Evolutionary conservation across 1,284 basidiomycete species (phyloP), one percentile per base, ranked within the genome.

Genomic region (Trichosporon asahii): DNA sequence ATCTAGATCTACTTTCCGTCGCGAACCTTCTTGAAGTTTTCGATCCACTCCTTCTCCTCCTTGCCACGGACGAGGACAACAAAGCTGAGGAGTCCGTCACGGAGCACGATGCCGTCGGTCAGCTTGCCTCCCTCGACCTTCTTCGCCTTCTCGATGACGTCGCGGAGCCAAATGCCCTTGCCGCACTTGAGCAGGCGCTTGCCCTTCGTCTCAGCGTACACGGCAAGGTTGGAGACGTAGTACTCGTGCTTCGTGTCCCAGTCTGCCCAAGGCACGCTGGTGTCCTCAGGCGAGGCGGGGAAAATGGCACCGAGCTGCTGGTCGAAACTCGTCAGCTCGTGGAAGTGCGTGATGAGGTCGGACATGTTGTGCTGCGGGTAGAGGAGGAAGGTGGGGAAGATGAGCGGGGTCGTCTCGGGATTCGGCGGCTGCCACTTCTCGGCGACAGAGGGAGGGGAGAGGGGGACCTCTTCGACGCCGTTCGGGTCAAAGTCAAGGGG

Each of bases 321-420:
- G 7, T 87, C 86, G 78, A 99, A 92, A 0, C 93, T 88, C 0
- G 92, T 91, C 74, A 91, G 88, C 81, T 98, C 95, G 76, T 90
- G 88, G 84, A 95, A 98, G 68, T 90, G 87, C 14, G 91, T 87
- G 75, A 98, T 92, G 70, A 95, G 87, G 84, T 99, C 95, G 64
- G 93, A 92, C 27, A 89, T 93, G 33, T 90, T 88, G 77, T 95
- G 86, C 82, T 94, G 90, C 1, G 97, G 97, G 82, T 98, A 98
- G 71, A 98, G 87, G 82, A 98, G 90, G 84, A 97, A 92, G 23
- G 92, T 90, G 4, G 96, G 95, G 78, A 97, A 85, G 70, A 96
- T 85, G 66, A 98, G 84, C 0, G 91, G 89, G 79, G 84, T 91
- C 85, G 76, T 75, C 7, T 76, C 88, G 84, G 78, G 77, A 2